These are phyloP conservation scores for Diutina neorugosa DNA, from an alignment of 1,139 yeast species.

Conservation along the genomic window DNA sequence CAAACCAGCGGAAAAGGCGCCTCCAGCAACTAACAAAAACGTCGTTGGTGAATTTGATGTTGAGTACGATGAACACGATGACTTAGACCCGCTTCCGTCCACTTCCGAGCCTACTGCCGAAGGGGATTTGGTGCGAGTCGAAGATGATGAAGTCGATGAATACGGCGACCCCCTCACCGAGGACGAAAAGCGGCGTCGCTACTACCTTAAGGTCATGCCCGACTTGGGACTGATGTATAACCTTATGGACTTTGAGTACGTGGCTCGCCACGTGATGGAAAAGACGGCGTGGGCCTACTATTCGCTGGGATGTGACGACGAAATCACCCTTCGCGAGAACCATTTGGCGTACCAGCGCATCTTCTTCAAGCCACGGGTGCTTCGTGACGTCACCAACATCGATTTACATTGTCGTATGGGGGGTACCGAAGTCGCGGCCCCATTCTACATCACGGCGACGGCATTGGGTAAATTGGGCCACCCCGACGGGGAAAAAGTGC, in stretches of 20 bases:
- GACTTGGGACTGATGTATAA: slow-evolving; percentile 59
- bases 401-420: slow-evolving; percentile 4
- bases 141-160: slow-evolving; percentile 11
- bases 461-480: slow-evolving; percentile 46
- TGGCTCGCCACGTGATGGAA: slow-evolving; percentile 68
- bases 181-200: slow-evolving; percentile 17
- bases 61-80: slow-evolving; percentile 34
- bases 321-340: slow-evolving; percentile 77
- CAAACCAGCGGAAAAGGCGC: slow-evolving; percentile 4
- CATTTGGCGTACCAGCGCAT: slow-evolving; percentile 80
- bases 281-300: slow-evolving; percentile 86
- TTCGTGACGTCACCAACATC: slow-evolving; percentile 51
- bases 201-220: slow-evolving; percentile 32
- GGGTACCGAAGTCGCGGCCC: slow-evolving; percentile 16
- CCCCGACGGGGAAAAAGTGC: slow-evolving; percentile 40
- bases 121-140: too few relatives aligned
- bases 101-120: not conserved
- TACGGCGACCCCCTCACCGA: slow-evolving; percentile 19
- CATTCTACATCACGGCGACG: slow-evolving; percentile 48
- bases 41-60: slow-evolving; percentile 37
- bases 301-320: slow-evolving; percentile 88
- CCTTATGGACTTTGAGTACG: slow-evolving; percentile 68
- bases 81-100: slow-evolving; percentile 16
- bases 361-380: slow-evolving; percentile 70
- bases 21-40: too few relatives aligned